Conservation (phyloP, 805 yeast genomes). For the Starmerella roubikii region DNA sequence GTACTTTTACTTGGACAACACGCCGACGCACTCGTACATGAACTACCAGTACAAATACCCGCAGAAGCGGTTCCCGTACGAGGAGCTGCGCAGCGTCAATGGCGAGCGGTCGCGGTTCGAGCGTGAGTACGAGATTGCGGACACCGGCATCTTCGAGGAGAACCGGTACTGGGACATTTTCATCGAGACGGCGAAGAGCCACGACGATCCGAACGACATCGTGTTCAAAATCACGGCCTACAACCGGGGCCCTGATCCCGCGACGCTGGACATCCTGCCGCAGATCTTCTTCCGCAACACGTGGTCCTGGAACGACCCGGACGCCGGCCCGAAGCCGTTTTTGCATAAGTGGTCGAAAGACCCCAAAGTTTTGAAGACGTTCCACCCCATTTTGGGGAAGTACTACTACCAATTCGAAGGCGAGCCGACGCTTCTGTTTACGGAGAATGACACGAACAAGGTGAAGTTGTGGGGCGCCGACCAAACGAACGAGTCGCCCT, state of each 20-base stretch:
- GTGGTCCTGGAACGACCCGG: slow-evolving; percentile 67
- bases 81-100: slow-evolving; percentile 55
- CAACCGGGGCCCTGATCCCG: slow-evolving; percentile 67
- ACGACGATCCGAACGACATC: slow-evolving; percentile 65
- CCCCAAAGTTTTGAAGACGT: slow-evolving; percentile 37
- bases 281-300: slow-evolving; percentile 76
- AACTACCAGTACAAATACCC: slow-evolving; percentile 87
- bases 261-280: slow-evolving; percentile 80
- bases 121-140: slow-evolving; percentile 68
- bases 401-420: slow-evolving; percentile 42
- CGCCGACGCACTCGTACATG: slow-evolving; percentile 87
- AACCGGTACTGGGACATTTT: slow-evolving; percentile 75
- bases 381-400: slow-evolving; percentile 57
- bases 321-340: slow-evolving; percentile 20
- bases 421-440: slow-evolving; percentile 54
- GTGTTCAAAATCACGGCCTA: slow-evolving; percentile 77
- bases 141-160: slow-evolving; percentile 51
- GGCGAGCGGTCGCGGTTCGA: slow-evolving; percentile 52
- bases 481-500: slow-evolving; percentile 44
- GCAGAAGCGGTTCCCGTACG: slow-evolving; percentile 71
- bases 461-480: slow-evolving; percentile 41
- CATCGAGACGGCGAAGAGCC: slow-evolving; percentile 80
- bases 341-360: slow-evolving; percentile 33
- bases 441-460: slow-evolving; percentile 80
- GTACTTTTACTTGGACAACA: slow-evolving; percentile 68